Conservation (phyloP, 306 rosid genomes). For the Cucumis cinereus region DNA sequence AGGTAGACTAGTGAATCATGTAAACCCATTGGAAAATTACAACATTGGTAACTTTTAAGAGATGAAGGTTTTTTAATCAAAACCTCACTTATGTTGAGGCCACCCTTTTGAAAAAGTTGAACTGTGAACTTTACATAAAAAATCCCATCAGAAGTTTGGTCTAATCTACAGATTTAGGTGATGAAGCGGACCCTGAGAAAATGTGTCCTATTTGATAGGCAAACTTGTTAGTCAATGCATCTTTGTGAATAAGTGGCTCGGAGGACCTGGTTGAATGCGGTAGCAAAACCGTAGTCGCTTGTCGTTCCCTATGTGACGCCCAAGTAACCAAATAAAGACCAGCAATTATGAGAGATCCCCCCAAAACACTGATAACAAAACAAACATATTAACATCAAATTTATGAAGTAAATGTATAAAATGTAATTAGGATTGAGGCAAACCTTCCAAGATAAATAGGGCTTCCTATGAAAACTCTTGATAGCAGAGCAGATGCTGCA, state of each 20-base stretch:
- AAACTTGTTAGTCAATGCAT: conserved; percentile 18
- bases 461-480: conserved; percentile 84
- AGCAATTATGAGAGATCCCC: conserved; percentile 62
- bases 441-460: conserved; percentile 89
- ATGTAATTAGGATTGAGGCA: conserved; percentile 10
- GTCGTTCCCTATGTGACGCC: conserved; percentile 63
- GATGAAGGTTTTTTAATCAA: neutral
- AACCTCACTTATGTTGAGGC: neutral
- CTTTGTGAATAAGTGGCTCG: conserved; percentile 54
- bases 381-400: neutral
- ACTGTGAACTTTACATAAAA: conserved; percentile 14
- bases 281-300: conserved; percentile 15
- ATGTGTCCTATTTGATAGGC: conserved; percentile 38
- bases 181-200: conserved; percentile 32
- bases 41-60: neutral
- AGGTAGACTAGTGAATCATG: neutral
- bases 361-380: conserved; percentile 51
- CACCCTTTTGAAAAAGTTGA: neutral
- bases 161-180: conserved; percentile 47
- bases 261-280: conserved; percentile 26
- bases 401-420: neutral
- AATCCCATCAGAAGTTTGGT: conserved; percentile 7
- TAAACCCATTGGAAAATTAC: neutral
- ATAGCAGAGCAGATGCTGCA: conserved; percentile 55
- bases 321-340: conserved; percentile 80